Evolutionary conservation across 352 stramenopile genomes (phyloP).

Genomic region (Phytophthora melonis): DNA sequence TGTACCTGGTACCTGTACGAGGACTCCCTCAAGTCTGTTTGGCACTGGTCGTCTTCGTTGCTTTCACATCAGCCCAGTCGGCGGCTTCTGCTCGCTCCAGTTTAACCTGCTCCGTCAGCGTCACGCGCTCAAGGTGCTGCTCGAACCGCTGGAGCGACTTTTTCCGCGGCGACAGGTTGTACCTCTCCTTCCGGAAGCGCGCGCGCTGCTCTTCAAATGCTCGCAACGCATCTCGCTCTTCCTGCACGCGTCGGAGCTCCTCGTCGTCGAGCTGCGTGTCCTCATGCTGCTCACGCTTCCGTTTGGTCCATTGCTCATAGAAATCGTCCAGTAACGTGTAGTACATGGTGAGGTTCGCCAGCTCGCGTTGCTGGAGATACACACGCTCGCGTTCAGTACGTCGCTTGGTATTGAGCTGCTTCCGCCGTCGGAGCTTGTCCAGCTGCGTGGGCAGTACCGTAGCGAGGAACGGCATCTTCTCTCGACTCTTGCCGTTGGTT

Average conservation of each 20-base stretch:
- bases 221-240: constrained; percentile 48
- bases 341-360: constrained; percentile 63
- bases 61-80: constrained; percentile 15
- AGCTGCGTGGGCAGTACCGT: constrained; percentile 48
- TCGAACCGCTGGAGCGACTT: constrained; percentile 57
- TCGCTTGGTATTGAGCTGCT: constrained; percentile 49
- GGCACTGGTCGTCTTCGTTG: background rate
- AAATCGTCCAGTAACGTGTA: constrained; percentile 71
- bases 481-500: constrained; percentile 70
- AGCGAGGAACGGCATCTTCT: constrained; percentile 69
- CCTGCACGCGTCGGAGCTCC: constrained; percentile 33
- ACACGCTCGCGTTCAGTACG: constrained; percentile 48
- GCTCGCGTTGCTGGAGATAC: constrained; percentile 57
- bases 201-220: constrained; percentile 51
- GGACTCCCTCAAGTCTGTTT: too few species aligned
- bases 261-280: constrained; percentile 42
- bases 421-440: constrained; percentile 45
- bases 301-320: constrained; percentile 67
- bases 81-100: constrained; percentile 51
- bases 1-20: too few species aligned
- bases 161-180: constrained; percentile 57
- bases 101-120: constrained; percentile 52
- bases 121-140: constrained; percentile 63
- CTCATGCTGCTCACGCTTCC: constrained; percentile 46
- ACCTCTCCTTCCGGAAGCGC: constrained; percentile 67